Percentiles rank a stretch among this genome's conserved stretches.
Conservation (phyloP, 768 basidiomycete species). For the Strobilomyces confusus region DNA sequence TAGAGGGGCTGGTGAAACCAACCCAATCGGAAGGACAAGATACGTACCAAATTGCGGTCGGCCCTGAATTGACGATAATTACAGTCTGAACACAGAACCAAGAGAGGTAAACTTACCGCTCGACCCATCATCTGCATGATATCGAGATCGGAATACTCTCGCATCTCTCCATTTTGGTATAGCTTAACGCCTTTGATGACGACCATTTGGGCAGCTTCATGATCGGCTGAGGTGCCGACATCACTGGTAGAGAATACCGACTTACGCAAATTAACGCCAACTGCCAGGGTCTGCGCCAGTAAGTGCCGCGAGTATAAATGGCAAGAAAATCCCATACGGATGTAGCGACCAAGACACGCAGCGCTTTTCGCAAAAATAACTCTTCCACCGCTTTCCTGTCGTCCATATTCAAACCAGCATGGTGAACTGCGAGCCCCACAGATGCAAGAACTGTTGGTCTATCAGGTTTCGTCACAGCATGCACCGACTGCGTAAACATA, state of each 20-base stretch:
- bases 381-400: constrained; percentile 76
- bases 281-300: constrained; percentile 74
- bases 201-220: constrained; percentile 83
- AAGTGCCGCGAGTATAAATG: constrained; percentile 1
- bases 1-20: constrained; percentile 24
- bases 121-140: constrained; percentile 96
- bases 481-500: constrained; percentile 12
- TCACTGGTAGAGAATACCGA: constrained; percentile 2
- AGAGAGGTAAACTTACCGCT: constrained; percentile 49
- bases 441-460: constrained; percentile 51
- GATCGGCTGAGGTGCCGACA: neutral
- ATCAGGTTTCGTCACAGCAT: constrained; percentile 3
- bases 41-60: constrained; percentile 82
- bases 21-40: neutral
- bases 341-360: constrained; percentile 75
- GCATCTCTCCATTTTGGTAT: constrained; percentile 63
- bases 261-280: constrained; percentile 93
- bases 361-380: constrained; percentile 57
- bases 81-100: neutral
- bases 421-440: constrained; percentile 84
- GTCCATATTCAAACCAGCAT: constrained; percentile 75
- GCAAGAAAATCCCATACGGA: constrained; percentile 56
- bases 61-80: constrained; percentile 44
- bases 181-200: constrained; percentile 87
- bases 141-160: constrained; percentile 90